These are phyloP conservation scores for Ambrosia hybrid DNA, from an alignment of 140 eudicot genomes.

Conservation along the genomic window DNA sequence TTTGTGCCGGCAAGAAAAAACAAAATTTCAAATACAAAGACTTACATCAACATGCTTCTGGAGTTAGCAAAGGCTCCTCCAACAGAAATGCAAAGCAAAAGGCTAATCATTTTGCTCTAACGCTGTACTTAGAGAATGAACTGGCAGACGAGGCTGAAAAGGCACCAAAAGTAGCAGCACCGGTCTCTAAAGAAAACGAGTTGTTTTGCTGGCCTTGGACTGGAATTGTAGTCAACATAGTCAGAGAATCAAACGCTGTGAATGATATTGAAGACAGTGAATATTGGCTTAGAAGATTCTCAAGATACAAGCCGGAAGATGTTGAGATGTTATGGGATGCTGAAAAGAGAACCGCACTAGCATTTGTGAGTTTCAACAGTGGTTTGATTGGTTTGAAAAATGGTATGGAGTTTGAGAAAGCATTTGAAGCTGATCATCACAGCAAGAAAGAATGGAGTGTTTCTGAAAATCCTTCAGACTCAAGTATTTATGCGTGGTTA, in stretches of 20 bases:
- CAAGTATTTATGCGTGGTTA: conserved; percentile 66
- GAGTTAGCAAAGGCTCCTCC: conserved; percentile 72
- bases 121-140: conserved; percentile 57
- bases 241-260: conserved; percentile 31
- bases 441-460: conserved; percentile 65
- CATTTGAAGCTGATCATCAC: conserved; percentile 49
- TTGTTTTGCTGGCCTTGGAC: conserved; percentile 74
- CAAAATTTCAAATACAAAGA: conserved; percentile 83
- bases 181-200: conserved; percentile 20
- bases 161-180: conserved; percentile 14
- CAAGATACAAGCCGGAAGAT: conserved; percentile 54
- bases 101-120: conserved; percentile 74
- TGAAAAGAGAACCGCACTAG: conserved; percentile 33
- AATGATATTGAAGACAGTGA: conserved; percentile 27
- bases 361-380: conserved; percentile 49
- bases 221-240: conserved; percentile 64
- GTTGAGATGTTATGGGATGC: conserved; percentile 52
- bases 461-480: conserved; percentile 29
- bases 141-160: conserved; percentile 40
- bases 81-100: conserved; percentile 68
- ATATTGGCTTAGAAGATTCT: conserved; percentile 52
- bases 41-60: conserved; percentile 79
- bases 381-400: conserved; percentile 61
- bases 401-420: conserved; percentile 70
- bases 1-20: conserved; percentile 92